These are phyloP conservation scores for Colletotrichum sansevieriae DNA, from an alignment of 2,329 filamentous ascomycete genomes.

Conservation along the genomic window DNA sequence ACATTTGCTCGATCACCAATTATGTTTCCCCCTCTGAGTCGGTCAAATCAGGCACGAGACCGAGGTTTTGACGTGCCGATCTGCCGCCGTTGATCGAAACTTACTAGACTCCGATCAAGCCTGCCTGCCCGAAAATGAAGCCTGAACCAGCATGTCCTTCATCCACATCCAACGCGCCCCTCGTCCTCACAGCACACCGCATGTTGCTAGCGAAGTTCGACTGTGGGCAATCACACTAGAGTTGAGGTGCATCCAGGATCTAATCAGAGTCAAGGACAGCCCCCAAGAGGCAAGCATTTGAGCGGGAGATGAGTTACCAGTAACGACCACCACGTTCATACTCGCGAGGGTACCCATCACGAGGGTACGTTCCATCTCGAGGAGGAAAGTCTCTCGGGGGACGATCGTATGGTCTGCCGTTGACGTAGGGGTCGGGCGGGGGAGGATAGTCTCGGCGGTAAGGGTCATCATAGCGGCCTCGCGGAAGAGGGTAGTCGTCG, in stretches of 20 bases:
- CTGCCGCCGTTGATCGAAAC: too few species aligned
- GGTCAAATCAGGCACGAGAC: background rate
- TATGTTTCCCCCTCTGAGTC: background rate
- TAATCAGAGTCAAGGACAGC: slow-evolving; percentile 43
- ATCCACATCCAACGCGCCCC: background rate
- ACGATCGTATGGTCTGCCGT: slow-evolving; percentile 69
- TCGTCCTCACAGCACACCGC: background rate
- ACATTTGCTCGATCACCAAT: slow-evolving; percentile 25
- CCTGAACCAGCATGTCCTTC: too few species aligned
- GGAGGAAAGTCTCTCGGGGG: slow-evolving; percentile 63
- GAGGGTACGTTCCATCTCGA: slow-evolving; percentile 63
- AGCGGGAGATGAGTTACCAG: slow-evolving; percentile 56
- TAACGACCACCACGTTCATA: slow-evolving; percentile 65
- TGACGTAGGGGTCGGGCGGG: slow-evolving; percentile 72
- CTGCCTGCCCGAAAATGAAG: too few species aligned
- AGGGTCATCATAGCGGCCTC: slow-evolving; percentile 80
- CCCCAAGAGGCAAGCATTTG: slow-evolving; percentile 33
- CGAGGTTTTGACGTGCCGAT: background rate
- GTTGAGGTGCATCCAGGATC: slow-evolving; percentile 31
- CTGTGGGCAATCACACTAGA: background rate
- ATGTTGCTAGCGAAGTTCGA: slow-evolving; percentile 1
- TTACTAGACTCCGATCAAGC: too few species aligned
- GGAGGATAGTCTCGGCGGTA: slow-evolving; percentile 79
- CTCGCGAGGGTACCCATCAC: slow-evolving; percentile 60
- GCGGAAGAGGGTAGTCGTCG: slow-evolving; percentile 79